phyloP scores from a whole-genome alignment of 2,329 filamentous ascomycete species.

The Nemania bipapillata region DNA sequence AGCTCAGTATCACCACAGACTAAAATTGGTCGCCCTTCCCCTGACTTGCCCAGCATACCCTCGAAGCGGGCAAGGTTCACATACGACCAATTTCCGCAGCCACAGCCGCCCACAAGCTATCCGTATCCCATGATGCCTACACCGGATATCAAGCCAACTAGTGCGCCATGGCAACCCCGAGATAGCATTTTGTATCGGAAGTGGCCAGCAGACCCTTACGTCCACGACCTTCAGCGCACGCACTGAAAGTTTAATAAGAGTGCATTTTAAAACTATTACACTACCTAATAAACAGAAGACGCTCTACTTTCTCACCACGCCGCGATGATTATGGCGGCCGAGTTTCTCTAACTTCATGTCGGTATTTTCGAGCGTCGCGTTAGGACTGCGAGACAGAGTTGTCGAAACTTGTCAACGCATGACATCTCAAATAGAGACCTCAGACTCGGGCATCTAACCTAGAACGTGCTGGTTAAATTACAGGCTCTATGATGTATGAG shows the following conservation, averaged over 20 bases:
- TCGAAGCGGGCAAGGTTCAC: constrained; percentile 63
- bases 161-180: constrained; percentile 52
- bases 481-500: not conserved
- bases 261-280: constrained; percentile 45
- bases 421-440: not conserved
- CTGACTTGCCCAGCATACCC: constrained; percentile 51
- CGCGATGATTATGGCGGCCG: not conserved
- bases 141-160: constrained; percentile 54
- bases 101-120: constrained; percentile 43
- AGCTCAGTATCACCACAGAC: constrained; percentile 62
- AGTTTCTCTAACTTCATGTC: not conserved
- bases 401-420: not conserved
- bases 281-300: constrained; percentile 56
- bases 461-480: not conserved
- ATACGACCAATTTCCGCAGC: constrained; percentile 58
- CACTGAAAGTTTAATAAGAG: constrained; percentile 17
- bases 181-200: constrained; percentile 61
- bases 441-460: not conserved
- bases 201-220: constrained; percentile 64
- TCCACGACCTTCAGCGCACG: constrained; percentile 50
- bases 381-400: not conserved
- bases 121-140: constrained; percentile 47
- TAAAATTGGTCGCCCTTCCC: constrained; percentile 46
- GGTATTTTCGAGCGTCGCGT: not conserved
- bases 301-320: constrained; percentile 60